These are phyloP conservation scores for Hansenula anomala DNA, from an alignment of 1,139 yeast genomes.

Conservation along the genomic window DNA sequence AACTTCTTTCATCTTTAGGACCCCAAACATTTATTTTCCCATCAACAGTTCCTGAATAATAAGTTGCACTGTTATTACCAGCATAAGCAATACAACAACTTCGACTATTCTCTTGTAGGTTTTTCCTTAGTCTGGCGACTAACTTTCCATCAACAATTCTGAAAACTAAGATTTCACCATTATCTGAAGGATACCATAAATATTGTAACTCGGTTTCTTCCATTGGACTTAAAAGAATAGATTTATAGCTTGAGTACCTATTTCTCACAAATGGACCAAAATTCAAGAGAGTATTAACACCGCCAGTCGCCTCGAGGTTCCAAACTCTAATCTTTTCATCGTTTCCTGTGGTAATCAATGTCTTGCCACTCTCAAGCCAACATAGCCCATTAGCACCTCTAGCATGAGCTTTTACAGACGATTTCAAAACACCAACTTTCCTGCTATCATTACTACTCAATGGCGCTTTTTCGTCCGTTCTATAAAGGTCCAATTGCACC, in stretches of 20 bases:
- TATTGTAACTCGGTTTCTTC: slow-evolving; percentile 49
- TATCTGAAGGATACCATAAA: slow-evolving; percentile 71
- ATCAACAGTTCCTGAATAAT: slow-evolving; percentile 52
- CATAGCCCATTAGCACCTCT: slow-evolving; percentile 70
- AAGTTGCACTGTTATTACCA: slow-evolving; percentile 38
- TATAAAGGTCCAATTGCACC: slow-evolving; percentile 44
- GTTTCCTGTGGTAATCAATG: slow-evolving; percentile 60
- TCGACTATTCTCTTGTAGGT: slow-evolving; percentile 19
- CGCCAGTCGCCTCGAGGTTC: slow-evolving; percentile 46
- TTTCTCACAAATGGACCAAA: slow-evolving; percentile 79
- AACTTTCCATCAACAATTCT: slow-evolving; percentile 58
- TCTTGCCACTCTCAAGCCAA: slow-evolving; percentile 64
- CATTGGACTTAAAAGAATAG: slow-evolving; percentile 26
- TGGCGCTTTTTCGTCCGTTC: slow-evolving; percentile 26
- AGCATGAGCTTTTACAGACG: slow-evolving; percentile 56
- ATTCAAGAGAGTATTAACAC: slow-evolving; percentile 59
- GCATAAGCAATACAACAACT: slow-evolving; percentile 50
- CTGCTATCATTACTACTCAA: slow-evolving; percentile 23
- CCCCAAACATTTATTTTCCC: slow-evolving; percentile 55
- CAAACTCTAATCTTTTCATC: slow-evolving; percentile 77
- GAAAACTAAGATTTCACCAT: slow-evolving; percentile 68
- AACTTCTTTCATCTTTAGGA: slow-evolving; percentile 24
- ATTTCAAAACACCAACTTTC: slow-evolving; percentile 16
- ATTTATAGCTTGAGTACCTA: slow-evolving; percentile 32
- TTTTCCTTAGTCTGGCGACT: slow-evolving; percentile 17